Percentiles rank a stretch among this genome's conserved stretches.
Evolutionary conservation across 331 rosid species (phyloP).

Genomic region (Saraca asoca): DNA sequence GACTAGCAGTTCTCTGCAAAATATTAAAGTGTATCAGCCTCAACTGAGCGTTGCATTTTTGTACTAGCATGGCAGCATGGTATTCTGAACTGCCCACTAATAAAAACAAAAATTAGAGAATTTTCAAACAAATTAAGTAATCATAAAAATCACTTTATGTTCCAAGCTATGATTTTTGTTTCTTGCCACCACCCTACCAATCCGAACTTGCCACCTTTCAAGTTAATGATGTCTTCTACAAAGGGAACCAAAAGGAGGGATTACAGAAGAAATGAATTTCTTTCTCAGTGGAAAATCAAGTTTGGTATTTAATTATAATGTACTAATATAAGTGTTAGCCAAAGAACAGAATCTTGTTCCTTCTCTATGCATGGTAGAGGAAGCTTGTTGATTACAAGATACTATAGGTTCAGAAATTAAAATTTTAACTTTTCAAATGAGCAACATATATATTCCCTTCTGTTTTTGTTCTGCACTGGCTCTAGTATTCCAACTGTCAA

Average conservation of each 20-base stretch:
- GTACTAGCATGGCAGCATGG: slow-evolving; percentile 30
- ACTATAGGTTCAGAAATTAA: not conserved
- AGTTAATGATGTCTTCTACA: slow-evolving; percentile 62
- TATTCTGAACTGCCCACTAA: slow-evolving; percentile 20
- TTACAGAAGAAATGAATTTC: not conserved
- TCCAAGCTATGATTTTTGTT: slow-evolving; percentile 60
- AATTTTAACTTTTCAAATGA: slow-evolving; percentile 47
- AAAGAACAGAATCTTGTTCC: slow-evolving; percentile 48
- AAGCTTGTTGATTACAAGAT: slow-evolving; percentile 6
- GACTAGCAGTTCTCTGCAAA: slow-evolving; percentile 18
- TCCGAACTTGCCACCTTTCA: slow-evolving; percentile 72
- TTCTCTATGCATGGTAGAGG: slow-evolving; percentile 47
- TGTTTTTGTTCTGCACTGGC: slow-evolving; percentile 59
- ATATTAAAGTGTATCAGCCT: slow-evolving; percentile 26
- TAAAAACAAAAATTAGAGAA: slow-evolving; percentile 9
- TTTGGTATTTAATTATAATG: not conserved
- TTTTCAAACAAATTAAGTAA: slow-evolving; percentile 5
- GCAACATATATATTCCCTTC: slow-evolving; percentile 54
- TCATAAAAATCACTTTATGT: slow-evolving; percentile 47
- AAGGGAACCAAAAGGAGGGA: slow-evolving; percentile 12
- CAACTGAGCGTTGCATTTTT: slow-evolving; percentile 34
- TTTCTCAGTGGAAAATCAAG: not conserved
- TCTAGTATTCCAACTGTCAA: slow-evolving; percentile 43
- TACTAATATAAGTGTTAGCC: slow-evolving; percentile 27
- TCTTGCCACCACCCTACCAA: too few relatives aligned